Evolutionary conservation across 2,329 filamentous ascomycete species (phyloP), one percentile per base, ranked within the genome.

Genomic region (Aureobasidium sp.): DNA sequence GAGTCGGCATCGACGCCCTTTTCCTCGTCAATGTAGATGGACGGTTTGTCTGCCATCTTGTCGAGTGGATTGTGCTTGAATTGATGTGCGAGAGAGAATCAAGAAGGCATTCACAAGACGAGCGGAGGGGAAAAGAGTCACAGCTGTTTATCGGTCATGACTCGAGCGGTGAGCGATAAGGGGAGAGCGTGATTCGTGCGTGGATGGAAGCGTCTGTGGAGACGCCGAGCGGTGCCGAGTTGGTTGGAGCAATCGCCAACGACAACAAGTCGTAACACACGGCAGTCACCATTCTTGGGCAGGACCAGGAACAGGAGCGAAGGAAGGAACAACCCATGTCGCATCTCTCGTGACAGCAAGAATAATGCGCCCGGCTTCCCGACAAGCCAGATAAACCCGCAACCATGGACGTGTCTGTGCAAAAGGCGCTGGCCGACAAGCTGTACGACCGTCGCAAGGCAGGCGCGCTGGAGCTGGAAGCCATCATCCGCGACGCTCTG

Each of bases 371-470:
- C n/a, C n/a, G n/a, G n/a, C n/a, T n/a, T n/a, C n/a, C n/a, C n/a
- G n/a, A n/a, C n/a, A n/a, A n/a, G n/a, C n/a, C n/a, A n/a, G n/a
- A n/a, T n/a, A n/a, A n/a, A n/a, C n/a, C n/a, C n/a, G n/a, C n/a
- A n/a, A 42, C 0, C 51, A 96, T 97, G 90, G 91, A 97, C 75
- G 77, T 81, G 65, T 85, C 84, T 67, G 88, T 96, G 68, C 89
- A 94, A 71, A 88, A 91, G 63, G 80, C 90, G 61, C 78, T 98
- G 67, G 95, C 94, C 68, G 93, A 98, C 74, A 98, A 96, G 80
- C 85, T 97, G 67, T 98, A 98, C 70, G 93, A 98, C 68, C 95
- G 94, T 77, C 83, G 94, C 68, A 98, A 98, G 72, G 85, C 90
- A 65, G 93, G 93, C 59, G 93, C 94, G 63, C 81, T 98, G 55